A percentile compares a stretch with the other conserved stretches of the same genome.
Conservation (phyloP, 2,329 filamentous ascomycete species). For the Dactylellina sp. region DNA sequence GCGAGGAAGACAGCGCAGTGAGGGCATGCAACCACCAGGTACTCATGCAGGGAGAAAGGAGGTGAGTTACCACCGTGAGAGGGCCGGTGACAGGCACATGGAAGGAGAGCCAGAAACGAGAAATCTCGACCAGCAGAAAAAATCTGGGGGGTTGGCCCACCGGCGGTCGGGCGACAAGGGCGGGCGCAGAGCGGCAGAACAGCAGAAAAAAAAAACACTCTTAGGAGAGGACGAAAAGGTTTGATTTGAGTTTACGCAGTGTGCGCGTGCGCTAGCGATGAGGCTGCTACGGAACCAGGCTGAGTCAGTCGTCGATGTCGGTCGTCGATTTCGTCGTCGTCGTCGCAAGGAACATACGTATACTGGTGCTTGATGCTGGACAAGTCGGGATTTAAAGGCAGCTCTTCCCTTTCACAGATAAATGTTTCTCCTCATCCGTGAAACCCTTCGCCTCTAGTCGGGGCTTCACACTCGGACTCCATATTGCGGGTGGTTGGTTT, state of each 20-base stretch:
- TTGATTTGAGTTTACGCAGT: too few relatives aligned
- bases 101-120: slow-evolving; percentile 10
- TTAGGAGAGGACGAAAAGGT: too few relatives aligned
- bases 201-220: too few relatives aligned
- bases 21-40: slow-evolving; percentile 35
- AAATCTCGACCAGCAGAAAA: slow-evolving; percentile 10
- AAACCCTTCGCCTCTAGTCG: slow-evolving; percentile 32
- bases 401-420: slow-evolving; percentile 17
- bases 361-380: neutral
- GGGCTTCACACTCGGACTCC: slow-evolving; percentile 26
- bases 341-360: neutral
- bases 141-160: slow-evolving; percentile 51
- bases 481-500: slow-evolving; percentile 52
- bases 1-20: slow-evolving; percentile 7
- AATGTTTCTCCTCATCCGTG: slow-evolving; percentile 44
- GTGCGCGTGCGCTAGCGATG: neutral
- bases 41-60: slow-evolving; percentile 55
- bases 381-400: neutral
- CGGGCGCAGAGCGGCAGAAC: slow-evolving; percentile 22
- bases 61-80: slow-evolving; percentile 42
- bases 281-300: too few relatives aligned
- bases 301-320: neutral
- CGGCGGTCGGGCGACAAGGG: slow-evolving; percentile 36
- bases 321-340: neutral
- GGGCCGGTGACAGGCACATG: slow-evolving; percentile 34